Evolutionary conservation across 805 yeast species (phyloP).

Genomic region (Candida ulmi): DNA sequence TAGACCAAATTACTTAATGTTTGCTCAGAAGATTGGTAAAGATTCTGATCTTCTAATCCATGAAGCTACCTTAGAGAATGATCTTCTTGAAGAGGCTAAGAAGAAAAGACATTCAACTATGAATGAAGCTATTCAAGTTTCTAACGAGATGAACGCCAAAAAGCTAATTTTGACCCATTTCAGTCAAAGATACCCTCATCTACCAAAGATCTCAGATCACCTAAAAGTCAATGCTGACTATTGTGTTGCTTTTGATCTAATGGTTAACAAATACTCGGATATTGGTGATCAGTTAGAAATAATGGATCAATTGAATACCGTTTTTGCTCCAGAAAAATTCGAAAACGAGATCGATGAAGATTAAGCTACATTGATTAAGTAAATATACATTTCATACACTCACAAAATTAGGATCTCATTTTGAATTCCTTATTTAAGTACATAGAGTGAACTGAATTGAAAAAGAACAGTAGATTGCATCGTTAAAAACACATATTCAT

Average conservation of each 20-base stretch:
- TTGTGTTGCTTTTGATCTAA: slow-evolving; percentile 63
- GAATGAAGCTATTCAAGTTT: slow-evolving; percentile 74
- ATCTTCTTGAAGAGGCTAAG: slow-evolving; percentile 68
- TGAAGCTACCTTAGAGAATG: slow-evolving; percentile 89
- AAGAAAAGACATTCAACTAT: slow-evolving; percentile 84
- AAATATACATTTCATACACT: too few relatives aligned
- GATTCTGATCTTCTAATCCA: slow-evolving; percentile 75
- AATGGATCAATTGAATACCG: slow-evolving; percentile 24
- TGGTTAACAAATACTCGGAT: slow-evolving; percentile 42
- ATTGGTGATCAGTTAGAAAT: slow-evolving; percentile 32
- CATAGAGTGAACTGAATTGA: background rate
- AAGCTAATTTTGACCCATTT: slow-evolving; percentile 83
- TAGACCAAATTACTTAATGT: slow-evolving; percentile 61
- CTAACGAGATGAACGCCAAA: slow-evolving; percentile 64
- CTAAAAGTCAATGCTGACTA: slow-evolving; percentile 26
- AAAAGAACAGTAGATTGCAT: too few relatives aligned
- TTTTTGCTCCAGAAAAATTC: slow-evolving; percentile 25
- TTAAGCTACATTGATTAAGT: background rate
- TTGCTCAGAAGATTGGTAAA: slow-evolving; percentile 57
- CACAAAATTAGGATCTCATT: too few relatives aligned
- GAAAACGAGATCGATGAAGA: slow-evolving; percentile 15
- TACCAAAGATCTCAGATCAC: slow-evolving; percentile 34
- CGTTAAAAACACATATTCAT: too few relatives aligned
- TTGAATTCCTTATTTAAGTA: background rate
- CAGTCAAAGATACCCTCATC: slow-evolving; percentile 77